phyloP scores from a whole-genome alignment of 2,329 filamentous ascomycete species.

The Fusarium caatingaense region DNA sequence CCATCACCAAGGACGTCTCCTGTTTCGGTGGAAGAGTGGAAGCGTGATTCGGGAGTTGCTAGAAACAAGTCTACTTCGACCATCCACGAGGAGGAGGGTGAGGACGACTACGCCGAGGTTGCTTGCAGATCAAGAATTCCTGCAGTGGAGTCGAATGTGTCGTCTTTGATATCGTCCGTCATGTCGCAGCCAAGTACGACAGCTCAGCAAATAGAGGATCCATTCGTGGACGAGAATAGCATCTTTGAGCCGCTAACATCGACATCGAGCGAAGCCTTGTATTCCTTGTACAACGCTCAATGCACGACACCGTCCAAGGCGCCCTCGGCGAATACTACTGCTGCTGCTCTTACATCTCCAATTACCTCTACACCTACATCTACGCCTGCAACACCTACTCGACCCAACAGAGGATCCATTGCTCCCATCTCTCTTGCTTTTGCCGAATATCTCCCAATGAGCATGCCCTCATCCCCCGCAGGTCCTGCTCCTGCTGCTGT shows the following conservation, averaged over 20 bases:
- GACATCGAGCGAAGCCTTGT: slow-evolving; percentile 35
- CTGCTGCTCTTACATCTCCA: slow-evolving; percentile 1
- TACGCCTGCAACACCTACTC: slow-evolving; percentile 37
- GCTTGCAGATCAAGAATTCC: slow-evolving; percentile 20
- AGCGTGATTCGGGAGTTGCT: slow-evolving; percentile 67
- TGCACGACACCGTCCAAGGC: slow-evolving; percentile 36
- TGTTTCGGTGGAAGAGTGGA: slow-evolving; percentile 56
- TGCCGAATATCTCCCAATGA: slow-evolving; percentile 18
- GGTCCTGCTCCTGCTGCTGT: slow-evolving; percentile 11
- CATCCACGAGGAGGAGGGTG: slow-evolving; percentile 56
- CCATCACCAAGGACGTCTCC: slow-evolving; percentile 39
- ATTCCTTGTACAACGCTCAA: slow-evolving; percentile 42
- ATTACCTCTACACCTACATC: slow-evolving; percentile 10
- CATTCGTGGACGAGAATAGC: slow-evolving; percentile 43
- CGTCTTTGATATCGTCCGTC: slow-evolving; percentile 31
- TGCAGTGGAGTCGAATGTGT: slow-evolving; percentile 25
- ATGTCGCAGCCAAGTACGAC: slow-evolving; percentile 32
- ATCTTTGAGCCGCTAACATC: slow-evolving; percentile 41
- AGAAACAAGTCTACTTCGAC: slow-evolving; percentile 56
- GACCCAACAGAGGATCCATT: slow-evolving; percentile 25
- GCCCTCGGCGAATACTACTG: slow-evolving; percentile 20
- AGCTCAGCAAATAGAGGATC: slow-evolving; percentile 33
- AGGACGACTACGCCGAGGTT: slow-evolving; percentile 51
- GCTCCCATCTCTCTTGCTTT: slow-evolving; percentile 29
- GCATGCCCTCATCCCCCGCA: slow-evolving; percentile 32